Base-by-base conservation (phyloP, 2,329 filamentous ascomycete genomes). In the Dothistroma pini region DNA sequence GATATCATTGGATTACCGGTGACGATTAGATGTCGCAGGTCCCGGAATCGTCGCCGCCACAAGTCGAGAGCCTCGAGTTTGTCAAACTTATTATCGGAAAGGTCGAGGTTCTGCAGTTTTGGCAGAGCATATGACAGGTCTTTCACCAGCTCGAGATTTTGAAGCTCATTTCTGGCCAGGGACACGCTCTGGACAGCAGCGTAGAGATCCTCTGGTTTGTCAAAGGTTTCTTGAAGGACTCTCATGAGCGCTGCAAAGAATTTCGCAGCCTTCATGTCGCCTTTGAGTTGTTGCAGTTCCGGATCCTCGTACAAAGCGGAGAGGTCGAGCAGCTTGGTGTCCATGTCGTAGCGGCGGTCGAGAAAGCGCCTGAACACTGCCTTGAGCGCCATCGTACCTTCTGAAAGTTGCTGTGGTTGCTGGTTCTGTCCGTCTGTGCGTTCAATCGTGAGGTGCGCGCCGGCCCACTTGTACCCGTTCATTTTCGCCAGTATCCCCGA, bases 231-330 rank as follows among this genome's bases (percentile, higher is more conserved):
- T 57, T 96, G 87, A 73, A 90, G 92, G 52, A 97, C 87, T 61
- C 86, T 86, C 90, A 97, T 96, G 63, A 97, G 81, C 1, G 90
- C 93, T 56, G 90, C 90, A 77, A 97, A 97, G 64, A 96, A 90
- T 75, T 97, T 99, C 1, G 87, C 87, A 3, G 88, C 86, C 61
- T 83, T 84, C 61, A 80, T 85, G 63, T 86, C 84, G 73, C 96
- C 92, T 70, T 93, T 89, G 41, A 90, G 90, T 75, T 92, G 86
- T 48, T 84, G 81, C 57, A 97, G 83, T 60, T 87, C 84, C 1
- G 85, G 78, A 69, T 97, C 93, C 53, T 84, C 80, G 34, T 84
- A 87, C 10, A 97, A 84, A 0, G 83, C 81, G n/a, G 91, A 92
- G 10, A 99, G 84, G 71, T 96, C 87, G 44, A 97, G 83, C 0